Evolutionary conservation across 2,329 filamentous ascomycete genomes (phyloP).

Genomic region (Diaporthe citri): DNA sequence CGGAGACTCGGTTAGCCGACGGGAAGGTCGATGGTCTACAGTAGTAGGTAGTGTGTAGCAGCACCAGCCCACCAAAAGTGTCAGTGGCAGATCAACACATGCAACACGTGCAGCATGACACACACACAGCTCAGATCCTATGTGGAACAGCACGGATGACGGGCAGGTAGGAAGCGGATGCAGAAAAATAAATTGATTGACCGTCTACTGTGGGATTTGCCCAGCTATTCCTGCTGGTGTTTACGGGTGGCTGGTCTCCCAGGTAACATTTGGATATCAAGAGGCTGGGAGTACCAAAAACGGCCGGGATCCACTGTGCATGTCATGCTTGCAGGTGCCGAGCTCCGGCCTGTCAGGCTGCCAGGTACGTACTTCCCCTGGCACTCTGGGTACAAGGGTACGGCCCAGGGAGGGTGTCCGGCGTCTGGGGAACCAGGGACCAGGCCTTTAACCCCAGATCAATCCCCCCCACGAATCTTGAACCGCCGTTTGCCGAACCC

Average conservation of each 20-base stretch:
- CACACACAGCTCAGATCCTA: conserved; percentile 28
- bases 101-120: conserved; percentile 33
- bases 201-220: background rate
- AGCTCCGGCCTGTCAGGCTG: conserved; percentile 25
- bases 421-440: background rate
- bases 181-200: conserved; percentile 21
- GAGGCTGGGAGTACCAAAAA: conserved; percentile 34
- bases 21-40: conserved; percentile 11
- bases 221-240: conserved; percentile 13
- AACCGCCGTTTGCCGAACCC: conserved; percentile 30
- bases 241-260: conserved; percentile 40
- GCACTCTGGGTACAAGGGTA: background rate
- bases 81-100: conserved; percentile 31
- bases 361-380: background rate
- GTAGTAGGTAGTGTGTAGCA: conserved; percentile 9
- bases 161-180: conserved; percentile 3
- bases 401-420: background rate
- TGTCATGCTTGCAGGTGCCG: conserved; percentile 31
- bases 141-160: conserved; percentile 30
- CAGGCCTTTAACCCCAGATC: conserved; percentile 18
- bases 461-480: conserved; percentile 17
- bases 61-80: conserved; percentile 29
- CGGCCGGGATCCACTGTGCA: conserved; percentile 5
- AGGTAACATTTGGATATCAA: conserved; percentile 33
- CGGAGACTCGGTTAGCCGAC: conserved; percentile 23